Conservation (phyloP, 352 stramenopile genomes). For the Elongisporangium undulatum region DNA sequence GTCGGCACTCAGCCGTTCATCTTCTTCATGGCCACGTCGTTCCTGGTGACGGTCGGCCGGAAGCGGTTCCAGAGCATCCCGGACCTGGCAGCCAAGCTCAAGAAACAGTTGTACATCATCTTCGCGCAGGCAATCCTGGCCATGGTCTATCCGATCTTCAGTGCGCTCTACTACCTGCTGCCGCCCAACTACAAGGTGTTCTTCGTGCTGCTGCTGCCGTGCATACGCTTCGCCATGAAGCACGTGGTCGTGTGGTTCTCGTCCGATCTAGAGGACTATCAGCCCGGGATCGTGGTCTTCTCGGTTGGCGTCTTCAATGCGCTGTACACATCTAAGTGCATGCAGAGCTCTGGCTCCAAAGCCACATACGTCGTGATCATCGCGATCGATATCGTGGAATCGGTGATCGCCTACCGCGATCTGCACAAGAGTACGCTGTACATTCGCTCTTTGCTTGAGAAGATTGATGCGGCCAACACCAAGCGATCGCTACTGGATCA, state of each 20-base stretch:
- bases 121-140: background rate
- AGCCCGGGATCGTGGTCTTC: background rate
- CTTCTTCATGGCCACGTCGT: background rate
- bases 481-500: background rate
- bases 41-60: background rate
- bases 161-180: background rate
- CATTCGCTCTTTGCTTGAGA: background rate
- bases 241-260: background rate
- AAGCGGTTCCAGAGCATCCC: background rate
- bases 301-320: background rate
- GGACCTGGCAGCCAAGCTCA: background rate
- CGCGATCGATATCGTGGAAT: background rate
- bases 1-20: background rate
- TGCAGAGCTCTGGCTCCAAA: background rate
- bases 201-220: background rate
- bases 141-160: background rate
- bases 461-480: background rate
- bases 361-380: background rate
- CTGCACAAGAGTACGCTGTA: background rate
- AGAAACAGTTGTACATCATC: background rate
- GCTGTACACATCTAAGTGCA: background rate
- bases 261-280: background rate
- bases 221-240: background rate
- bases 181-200: background rate
- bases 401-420: background rate